phyloP scores from a whole-genome alignment of 257 asterid species.

The Jacaranda mimosifolia region DNA sequence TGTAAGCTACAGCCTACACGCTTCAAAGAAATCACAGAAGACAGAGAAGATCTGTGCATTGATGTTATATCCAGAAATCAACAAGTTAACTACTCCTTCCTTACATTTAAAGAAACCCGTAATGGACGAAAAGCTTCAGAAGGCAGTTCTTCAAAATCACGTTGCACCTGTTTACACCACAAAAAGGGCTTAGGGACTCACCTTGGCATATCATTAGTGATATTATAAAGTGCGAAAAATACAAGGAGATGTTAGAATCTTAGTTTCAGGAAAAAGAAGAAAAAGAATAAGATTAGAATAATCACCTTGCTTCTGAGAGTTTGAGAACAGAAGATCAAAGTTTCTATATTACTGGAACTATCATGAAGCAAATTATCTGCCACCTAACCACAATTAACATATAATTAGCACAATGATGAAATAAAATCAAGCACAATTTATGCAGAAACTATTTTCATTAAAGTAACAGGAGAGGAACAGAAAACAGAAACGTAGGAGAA shows the following conservation, averaged over 20 bases:
- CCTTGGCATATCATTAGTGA: slow-evolving; percentile 29
- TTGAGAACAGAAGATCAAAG: slow-evolving; percentile 94
- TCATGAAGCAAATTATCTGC: slow-evolving; percentile 99
- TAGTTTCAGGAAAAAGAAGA: background rate
- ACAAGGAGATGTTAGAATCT: slow-evolving; percentile 20
- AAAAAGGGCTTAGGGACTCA: slow-evolving; percentile 29
- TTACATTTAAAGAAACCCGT: slow-evolving; percentile 88
- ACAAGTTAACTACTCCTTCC: slow-evolving; percentile 42
- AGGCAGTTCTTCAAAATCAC: slow-evolving; percentile 99
- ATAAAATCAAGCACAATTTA: slow-evolving; percentile 7
- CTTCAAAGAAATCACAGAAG: slow-evolving; percentile 22
- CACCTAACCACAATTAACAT: slow-evolving; percentile 65
- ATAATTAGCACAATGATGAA: slow-evolving; percentile 37
- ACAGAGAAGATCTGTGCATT: slow-evolving; percentile 6
- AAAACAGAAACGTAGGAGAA: slow-evolving; percentile 7
- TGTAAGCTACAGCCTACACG: slow-evolving; percentile 8
- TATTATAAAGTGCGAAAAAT: slow-evolving; percentile 2
- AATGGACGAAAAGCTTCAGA: slow-evolving; percentile 94
- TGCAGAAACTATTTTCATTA: slow-evolving; percentile 15
- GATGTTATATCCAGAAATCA: slow-evolving; percentile 16
- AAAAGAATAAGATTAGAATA: slow-evolving; percentile 16
- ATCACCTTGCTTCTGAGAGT: slow-evolving; percentile 98
- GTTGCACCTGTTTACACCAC: slow-evolving; percentile 77
- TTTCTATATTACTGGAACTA: slow-evolving; percentile 89
- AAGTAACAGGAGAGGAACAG: slow-evolving; percentile 3